Evolutionary conservation across 2,329 filamentous ascomycete species (phyloP).

Genomic region (Stagonosporopsis rhizophila): DNA sequence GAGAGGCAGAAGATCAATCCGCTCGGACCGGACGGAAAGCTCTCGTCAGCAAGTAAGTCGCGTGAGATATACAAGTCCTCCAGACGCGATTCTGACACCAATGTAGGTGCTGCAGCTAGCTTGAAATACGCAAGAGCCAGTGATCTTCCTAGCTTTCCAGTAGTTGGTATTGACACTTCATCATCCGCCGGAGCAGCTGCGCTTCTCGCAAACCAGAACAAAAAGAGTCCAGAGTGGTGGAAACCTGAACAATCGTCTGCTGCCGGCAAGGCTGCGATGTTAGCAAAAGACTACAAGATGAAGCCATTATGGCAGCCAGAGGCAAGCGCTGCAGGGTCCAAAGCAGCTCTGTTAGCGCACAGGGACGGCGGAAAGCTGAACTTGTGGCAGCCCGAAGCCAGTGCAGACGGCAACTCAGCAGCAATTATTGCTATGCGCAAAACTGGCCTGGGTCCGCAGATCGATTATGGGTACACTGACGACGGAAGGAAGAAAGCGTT

Average conservation of each 20-base stretch:
- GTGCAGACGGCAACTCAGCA: slow-evolving; percentile 68
- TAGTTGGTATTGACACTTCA: slow-evolving; percentile 64
- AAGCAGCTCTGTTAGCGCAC: slow-evolving; percentile 74
- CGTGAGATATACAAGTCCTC: neutral
- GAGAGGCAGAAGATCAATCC: slow-evolving; percentile 38
- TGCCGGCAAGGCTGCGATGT: slow-evolving; percentile 65
- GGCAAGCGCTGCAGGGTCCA: slow-evolving; percentile 70
- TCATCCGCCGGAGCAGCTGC: slow-evolving; percentile 77
- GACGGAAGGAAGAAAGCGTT: slow-evolving; percentile 71
- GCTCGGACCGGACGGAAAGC: slow-evolving; percentile 61
- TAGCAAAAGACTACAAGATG: slow-evolving; percentile 68
- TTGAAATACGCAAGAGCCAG: slow-evolving; percentile 75
- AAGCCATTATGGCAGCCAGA: slow-evolving; percentile 69
- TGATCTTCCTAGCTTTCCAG: slow-evolving; percentile 78
- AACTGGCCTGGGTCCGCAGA: slow-evolving; percentile 54
- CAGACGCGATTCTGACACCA: slow-evolving; percentile 13
- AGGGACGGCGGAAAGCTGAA: slow-evolving; percentile 60
- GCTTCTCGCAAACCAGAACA: slow-evolving; percentile 74
- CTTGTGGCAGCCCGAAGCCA: slow-evolving; percentile 59
- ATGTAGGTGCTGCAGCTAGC: slow-evolving; percentile 64
- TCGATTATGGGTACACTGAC: slow-evolving; percentile 56
- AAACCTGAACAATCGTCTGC: slow-evolving; percentile 65
- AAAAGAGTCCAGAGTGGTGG: slow-evolving; percentile 70
- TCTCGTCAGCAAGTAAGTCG: slow-evolving; percentile 63
- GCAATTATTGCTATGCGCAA: slow-evolving; percentile 71